These are phyloP conservation scores for Straminergon stramineum DNA, from an alignment of 225 moss, liverwort and hornwort genomes.

Conservation along the genomic window DNA sequence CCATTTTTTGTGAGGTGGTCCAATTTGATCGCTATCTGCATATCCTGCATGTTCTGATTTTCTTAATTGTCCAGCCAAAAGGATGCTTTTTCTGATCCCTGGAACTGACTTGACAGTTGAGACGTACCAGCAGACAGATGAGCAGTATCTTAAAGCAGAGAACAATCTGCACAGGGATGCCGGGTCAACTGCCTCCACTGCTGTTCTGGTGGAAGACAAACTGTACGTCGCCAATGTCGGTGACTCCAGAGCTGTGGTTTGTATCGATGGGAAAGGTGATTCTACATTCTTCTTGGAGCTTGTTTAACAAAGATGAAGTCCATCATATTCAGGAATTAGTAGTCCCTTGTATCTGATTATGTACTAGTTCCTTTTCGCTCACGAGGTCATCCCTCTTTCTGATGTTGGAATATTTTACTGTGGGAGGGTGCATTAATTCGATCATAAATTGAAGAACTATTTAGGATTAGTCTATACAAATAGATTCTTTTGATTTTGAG, in stretches of 20 bases:
- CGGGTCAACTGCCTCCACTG: conserved; percentile 94
- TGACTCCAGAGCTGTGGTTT: conserved; percentile 89
- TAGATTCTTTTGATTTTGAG: not conserved
- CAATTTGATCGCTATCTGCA: not conserved
- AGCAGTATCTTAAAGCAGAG: conserved; percentile 68
- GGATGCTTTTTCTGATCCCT: not conserved
- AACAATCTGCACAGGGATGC: conserved; percentile 79
- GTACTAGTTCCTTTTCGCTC: not conserved
- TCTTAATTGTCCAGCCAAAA: not conserved
- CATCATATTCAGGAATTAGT: not conserved
- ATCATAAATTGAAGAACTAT: not conserved
- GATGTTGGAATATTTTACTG: not conserved
- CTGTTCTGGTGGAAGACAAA: conserved; percentile 79
- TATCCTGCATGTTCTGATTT: not conserved
- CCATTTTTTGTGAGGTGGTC: not conserved
- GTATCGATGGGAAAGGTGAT: conserved; percentile 74
- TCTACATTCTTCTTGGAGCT: not conserved
- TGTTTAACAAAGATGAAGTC: not conserved
- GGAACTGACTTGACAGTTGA: conserved; percentile 42
- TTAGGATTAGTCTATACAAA: not conserved
- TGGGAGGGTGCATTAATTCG: not conserved
- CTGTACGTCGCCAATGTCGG: conserved; percentile 92
- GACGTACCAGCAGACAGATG: conserved; percentile 84
- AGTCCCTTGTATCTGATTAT: not conserved
- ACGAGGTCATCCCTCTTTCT: not conserved